Evolutionary conservation across 1,284 basidiomycete species (phyloP).

Genomic region (Apiotrichum sp.): DNA sequence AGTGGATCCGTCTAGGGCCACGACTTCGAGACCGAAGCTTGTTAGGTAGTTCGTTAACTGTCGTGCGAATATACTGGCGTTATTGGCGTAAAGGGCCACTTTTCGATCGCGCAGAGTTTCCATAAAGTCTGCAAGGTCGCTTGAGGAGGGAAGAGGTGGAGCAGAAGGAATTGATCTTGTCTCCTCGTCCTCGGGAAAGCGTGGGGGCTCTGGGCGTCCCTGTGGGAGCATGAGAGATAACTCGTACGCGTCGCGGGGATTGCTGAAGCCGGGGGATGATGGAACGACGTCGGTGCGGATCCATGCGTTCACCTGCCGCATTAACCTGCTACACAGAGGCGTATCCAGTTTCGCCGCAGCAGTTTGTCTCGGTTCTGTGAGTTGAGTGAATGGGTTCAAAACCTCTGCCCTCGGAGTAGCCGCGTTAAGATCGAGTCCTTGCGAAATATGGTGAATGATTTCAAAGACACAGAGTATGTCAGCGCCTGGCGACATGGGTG

Average conservation of each 20-base stretch:
- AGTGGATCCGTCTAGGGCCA: constrained; percentile 55
- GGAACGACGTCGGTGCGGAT: constrained; percentile 47
- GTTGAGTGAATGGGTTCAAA: constrained; percentile 32
- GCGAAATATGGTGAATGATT: constrained; percentile 49
- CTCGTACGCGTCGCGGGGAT: constrained; percentile 41
- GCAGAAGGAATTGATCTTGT: not conserved
- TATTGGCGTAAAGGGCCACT: constrained; percentile 71
- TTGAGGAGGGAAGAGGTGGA: constrained; percentile 58
- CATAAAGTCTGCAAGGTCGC: constrained; percentile 68
- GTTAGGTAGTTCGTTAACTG: constrained; percentile 84
- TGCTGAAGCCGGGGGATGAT: constrained; percentile 31
- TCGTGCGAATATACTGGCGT: constrained; percentile 76
- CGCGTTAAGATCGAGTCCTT: constrained; percentile 24
- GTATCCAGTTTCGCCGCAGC: constrained; percentile 57
- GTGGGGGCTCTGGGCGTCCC: constrained; percentile 11
- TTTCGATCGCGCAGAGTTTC: constrained; percentile 74
- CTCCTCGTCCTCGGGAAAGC: not conserved
- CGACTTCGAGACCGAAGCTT: constrained; percentile 90
- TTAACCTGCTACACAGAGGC: constrained; percentile 59
- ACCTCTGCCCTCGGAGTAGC: constrained; percentile 38
- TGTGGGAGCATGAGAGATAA: constrained; percentile 43
- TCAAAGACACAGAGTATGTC: constrained; percentile 55
- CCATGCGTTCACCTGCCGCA: constrained; percentile 61
- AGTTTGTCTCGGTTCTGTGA: constrained; percentile 33
- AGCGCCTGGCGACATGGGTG: constrained; percentile 11